Base-by-base conservation (phyloP, 352 stramenopile species). In the Phytophthora fragariae region DNA sequence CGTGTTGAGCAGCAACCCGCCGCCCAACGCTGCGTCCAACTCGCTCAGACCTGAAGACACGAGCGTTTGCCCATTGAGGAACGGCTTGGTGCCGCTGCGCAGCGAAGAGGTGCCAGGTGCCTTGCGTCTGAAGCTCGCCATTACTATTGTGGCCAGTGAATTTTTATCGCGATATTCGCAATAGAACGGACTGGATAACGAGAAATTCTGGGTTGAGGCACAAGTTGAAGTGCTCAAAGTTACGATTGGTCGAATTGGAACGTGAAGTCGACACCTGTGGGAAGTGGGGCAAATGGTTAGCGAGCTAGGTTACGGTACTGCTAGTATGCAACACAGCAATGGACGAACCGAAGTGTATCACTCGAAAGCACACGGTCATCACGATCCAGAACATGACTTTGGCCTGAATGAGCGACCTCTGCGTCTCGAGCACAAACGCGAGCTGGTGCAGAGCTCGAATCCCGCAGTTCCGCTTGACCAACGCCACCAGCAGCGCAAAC, bases 61-160 rank as follows among this genome's bases (percentile, higher is more conserved):
- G 3, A 93, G 74, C 31, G 81, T 81, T 62, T 92, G 84, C 1
- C 84, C 84, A 66, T 93, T 92, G 44, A 92, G 57, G 39, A 93
- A 93, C 12, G 86, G 82, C 57, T 91, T 90, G 4, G 82, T 85
- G 54, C 84, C 84, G n/a, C 76, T 72, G 55, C 82, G 37, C 19
- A 33, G 47, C 27, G 61, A 29, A 31, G 60, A 24, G 1, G 58
- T 7, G 14, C 56, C 10, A 0, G 53, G 27, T 10, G 65, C 56
- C 68, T 84, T 84, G 61, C 81, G 81, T 1, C 79, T 73, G 72
- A 88, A 88, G 72, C 79, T 86, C 44, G 76, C 77, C 81, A 88
- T 87, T 19, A 8, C n/a, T 27, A 54, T 17, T n/a, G 49, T 31
- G 49, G 49, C 49, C 49, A 55, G n/a, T 55, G 49, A 17, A 31